A percentile compares a stretch with the other conserved stretches of the same genome.
Evolutionary conservation across 345 rosid species (phyloP).

Genomic region (Euphorbia pulcherrima): DNA sequence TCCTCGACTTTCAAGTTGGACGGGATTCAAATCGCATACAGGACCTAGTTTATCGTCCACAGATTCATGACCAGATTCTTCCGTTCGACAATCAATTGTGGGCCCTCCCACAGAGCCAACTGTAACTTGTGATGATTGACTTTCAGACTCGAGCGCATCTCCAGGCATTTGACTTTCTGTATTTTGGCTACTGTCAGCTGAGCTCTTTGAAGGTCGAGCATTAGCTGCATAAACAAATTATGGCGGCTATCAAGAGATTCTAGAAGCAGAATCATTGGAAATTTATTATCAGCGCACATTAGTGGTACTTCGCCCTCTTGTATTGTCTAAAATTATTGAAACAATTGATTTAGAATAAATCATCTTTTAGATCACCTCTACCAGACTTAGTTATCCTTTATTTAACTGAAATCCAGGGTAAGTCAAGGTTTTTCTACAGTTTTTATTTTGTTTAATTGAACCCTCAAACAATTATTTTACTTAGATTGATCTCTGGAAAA

Average conservation of each 20-base stretch:
- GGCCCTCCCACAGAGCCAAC: conserved; percentile 10
- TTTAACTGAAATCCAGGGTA: not conserved
- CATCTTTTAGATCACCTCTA: not conserved
- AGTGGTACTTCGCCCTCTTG: no score
- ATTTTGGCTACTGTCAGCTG: conserved; percentile 19
- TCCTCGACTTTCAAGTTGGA: conserved; percentile 19
- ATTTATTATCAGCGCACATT: no score
- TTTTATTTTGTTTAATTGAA: no score
- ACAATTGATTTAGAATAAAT: no score
- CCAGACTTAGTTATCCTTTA: not conserved
- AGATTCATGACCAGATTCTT: no score
- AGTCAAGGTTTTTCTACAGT: not conserved
- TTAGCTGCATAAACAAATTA: conserved; percentile 30
- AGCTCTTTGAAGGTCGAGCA: conserved; percentile 17
- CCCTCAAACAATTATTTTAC: not conserved
- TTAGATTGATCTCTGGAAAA: no score
- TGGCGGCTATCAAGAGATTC: not conserved
- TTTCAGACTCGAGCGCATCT: conserved; percentile 22
- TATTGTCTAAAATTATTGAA: no score
- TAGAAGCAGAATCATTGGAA: no score
- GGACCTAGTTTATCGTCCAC: conserved; percentile 19
- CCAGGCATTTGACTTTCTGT: conserved; percentile 29
- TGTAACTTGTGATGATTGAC: conserved; percentile 16
- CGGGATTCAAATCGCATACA: conserved; percentile 14
- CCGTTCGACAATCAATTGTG: conserved; percentile 12